Percentiles rank a stretch among this genome's conserved stretches.
phyloP scores from a whole-genome alignment of 2,329 filamentous ascomycete species.

The Fusarium coicis region DNA sequence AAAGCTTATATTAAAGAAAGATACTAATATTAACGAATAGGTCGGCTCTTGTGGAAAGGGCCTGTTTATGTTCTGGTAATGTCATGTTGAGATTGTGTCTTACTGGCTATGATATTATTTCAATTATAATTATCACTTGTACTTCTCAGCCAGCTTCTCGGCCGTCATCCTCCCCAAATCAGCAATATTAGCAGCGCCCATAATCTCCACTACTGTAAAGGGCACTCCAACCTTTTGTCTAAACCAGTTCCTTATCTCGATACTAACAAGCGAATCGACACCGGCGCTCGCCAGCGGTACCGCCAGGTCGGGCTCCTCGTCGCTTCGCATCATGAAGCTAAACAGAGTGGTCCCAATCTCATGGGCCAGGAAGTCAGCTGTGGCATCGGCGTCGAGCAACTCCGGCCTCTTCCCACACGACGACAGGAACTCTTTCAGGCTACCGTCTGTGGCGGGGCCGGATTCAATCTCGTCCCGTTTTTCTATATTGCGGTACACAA shows the following conservation, averaged over 20 bases:
- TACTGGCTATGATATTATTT: not conserved
- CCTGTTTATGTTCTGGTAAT: too few species aligned
- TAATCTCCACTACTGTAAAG: not conserved
- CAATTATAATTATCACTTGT: too few species aligned
- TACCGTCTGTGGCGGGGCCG: not conserved
- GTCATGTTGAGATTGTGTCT: too few species aligned
- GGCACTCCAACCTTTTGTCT: slow-evolving; percentile 1
- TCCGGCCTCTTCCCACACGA: not conserved
- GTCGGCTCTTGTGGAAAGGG: too few species aligned
- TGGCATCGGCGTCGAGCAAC: not conserved
- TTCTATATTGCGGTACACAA: slow-evolving; percentile 9
- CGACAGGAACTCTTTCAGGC: slow-evolving; percentile 5
- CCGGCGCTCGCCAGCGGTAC: not conserved
- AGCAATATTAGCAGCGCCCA: not conserved
- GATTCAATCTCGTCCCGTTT: not conserved
- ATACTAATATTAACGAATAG: too few species aligned
- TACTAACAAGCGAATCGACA: slow-evolving; percentile 2
- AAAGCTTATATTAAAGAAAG: too few species aligned
- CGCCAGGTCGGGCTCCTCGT: not conserved
- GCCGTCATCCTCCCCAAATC: slow-evolving; percentile 1
- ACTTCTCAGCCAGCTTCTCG: not conserved
- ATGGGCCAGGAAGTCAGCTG: slow-evolving; percentile 7
- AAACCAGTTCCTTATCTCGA: slow-evolving; percentile 8
- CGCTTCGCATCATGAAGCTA: slow-evolving; percentile 3
- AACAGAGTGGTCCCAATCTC: slow-evolving; percentile 4